Base-by-base conservation (phyloP, 176 grass and related monocot species). In the Oryza glumipatula region DNA sequence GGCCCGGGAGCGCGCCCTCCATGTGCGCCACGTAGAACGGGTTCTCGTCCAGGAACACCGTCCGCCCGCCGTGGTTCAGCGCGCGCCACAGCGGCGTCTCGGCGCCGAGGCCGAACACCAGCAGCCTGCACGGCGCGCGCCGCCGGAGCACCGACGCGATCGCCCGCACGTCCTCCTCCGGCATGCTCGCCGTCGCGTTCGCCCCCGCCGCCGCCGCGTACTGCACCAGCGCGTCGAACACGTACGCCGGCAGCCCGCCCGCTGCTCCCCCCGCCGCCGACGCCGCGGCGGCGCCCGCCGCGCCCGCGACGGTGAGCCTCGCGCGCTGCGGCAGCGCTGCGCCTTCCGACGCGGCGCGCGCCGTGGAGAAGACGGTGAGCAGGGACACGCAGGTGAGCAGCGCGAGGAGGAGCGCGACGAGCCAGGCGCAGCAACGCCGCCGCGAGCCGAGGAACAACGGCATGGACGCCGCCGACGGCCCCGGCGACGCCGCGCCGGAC, bases 41-140 rank as follows among this genome's bases (percentile, higher is more conserved):
- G 92, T 99, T 99, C 91, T 99, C 96, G 71, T 99, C 96, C 22
- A 99, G 83, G 88, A 96, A 99, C 77, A 99, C 96, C 8, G 96
- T 99, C 23, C 90, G 89, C 1, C 96, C 96, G 75, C 91, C 96
- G 83, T 89, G 88, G 90, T 99, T 99, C n/a, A 99, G 90, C 35
- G 93, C 96, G 15, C 94, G 89, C 96, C 96, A 99, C 73, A 99
- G 88, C 47, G 93, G 88, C 75, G 93, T 99, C 88, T 99, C 96
- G 19, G 86, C 87, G 21, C 96, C 94, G 1, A 99, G 88, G 6
- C 96, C 96, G 74, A 96, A 99, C 52, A 99, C 93, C 51, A 99
- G 87, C 79, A 99, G 44, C 70, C 90, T 96, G 88, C 93, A 96
- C 44, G 91, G 93, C 38, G 83, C 71, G 45, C 96, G 89, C 7